Evolutionary conservation across 768 basidiomycete genomes (phyloP).

Genomic region (Trametopsis cervina): DNA sequence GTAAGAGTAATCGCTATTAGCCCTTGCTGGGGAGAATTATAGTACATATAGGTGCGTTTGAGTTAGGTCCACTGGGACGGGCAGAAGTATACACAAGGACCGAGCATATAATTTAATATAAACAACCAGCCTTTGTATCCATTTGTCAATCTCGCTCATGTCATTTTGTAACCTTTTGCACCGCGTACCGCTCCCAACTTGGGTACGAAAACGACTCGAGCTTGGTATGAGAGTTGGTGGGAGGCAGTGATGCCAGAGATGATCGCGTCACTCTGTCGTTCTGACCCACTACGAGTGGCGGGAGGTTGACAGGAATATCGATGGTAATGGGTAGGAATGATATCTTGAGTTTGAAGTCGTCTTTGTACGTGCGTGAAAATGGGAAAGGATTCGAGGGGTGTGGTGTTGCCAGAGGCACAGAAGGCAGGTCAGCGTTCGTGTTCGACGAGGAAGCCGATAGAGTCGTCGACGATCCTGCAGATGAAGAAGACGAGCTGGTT

Average conservation of each 20-base stretch:
- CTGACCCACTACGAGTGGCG: not conserved
- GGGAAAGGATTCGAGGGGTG: conserved; percentile 43
- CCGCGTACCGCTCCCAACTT: conserved; percentile 59
- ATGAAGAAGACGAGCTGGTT: conserved; percentile 20
- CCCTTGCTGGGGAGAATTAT: too few relatives aligned
- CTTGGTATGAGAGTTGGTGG: conserved; percentile 27
- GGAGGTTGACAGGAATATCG: conserved; percentile 23
- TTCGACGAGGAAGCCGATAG: not conserved
- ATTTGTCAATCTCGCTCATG: too few relatives aligned
- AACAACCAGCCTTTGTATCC: too few relatives aligned
- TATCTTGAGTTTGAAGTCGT: conserved; percentile 50
- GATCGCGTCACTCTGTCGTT: conserved; percentile 13
- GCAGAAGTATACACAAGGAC: too few relatives aligned
- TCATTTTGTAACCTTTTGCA: conserved; percentile 32
- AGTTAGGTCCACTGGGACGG: too few relatives aligned
- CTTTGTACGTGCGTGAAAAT: conserved; percentile 43
- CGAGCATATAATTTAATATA: not conserved
- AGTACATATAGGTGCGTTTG: too few relatives aligned
- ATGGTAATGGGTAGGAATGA: conserved; percentile 37
- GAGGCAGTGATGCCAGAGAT: conserved; percentile 18
- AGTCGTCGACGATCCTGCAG: conserved; percentile 6
- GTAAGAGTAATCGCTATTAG: too few relatives aligned
- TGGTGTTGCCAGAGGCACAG: too few relatives aligned
- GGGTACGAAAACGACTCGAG: conserved; percentile 40
- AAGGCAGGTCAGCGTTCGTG: conserved; percentile 6